Evolutionary conservation across 2,329 filamentous ascomycete species (phyloP), one percentile per base, ranked within the genome.

Genomic region (Xylaria sp.): DNA sequence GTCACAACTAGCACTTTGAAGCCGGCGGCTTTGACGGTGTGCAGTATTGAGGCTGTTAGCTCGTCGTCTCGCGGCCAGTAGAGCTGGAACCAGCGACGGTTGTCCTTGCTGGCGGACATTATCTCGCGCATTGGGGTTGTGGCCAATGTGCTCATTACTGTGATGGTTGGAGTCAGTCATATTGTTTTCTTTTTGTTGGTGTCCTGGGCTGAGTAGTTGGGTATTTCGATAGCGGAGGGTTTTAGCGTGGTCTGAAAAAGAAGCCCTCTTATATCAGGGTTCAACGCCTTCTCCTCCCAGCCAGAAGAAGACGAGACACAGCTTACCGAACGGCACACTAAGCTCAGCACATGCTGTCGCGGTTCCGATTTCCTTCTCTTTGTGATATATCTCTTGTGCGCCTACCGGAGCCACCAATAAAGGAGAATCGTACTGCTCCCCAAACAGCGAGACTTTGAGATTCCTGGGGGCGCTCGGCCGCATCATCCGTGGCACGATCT

Each of bases 61-160:
- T 88, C 84, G 55, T 92, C 83, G 57, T 86, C 83, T 19, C 81
- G 77, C 0, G 90, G 89, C 88, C 89, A 92, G 77, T 93, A 93
- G 0, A 93, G 82, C 72, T 93, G 90, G 73, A 84, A 93, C 88
- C 89, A 93, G 11, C 88, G 79, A 33, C 83, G 79, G 0, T 85
- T 85, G 4, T 83, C 76, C 0, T 83, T 83, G 53, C 83, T 86
- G 0, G 86, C 86, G 7, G 78, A 71, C 0, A 87, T 88, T 0
- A 91, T 83, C 52, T 92, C 84, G 72, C 92, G 89, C 61, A 92
- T 89, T 0, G 83, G 83, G 33, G 83, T 80, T 2, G 83, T 79
- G 2, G 86, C 83, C 1, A 89, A 89, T 1, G 89, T 92, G 63
- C 84, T 88, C 51, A 92, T 78, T 55, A 87, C 49, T 51, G 11